Conservation (phyloP, 1,284 basidiomycete genomes). For the Trichosporon inkin region DNA sequence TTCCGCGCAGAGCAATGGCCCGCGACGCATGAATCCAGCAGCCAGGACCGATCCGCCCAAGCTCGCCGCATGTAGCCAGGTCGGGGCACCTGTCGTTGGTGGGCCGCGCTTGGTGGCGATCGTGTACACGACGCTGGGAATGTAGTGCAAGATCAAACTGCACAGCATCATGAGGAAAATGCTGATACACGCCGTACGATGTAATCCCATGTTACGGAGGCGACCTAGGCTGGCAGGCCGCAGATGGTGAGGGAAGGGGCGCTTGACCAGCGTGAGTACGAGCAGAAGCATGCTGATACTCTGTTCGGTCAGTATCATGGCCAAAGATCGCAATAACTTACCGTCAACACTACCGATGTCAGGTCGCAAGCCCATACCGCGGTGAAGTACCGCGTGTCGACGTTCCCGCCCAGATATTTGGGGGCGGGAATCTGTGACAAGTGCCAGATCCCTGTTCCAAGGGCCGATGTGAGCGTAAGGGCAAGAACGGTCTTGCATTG, state of each 20-base stretch:
- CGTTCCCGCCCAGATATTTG: neutral
- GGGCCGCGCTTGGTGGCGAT: slow-evolving; percentile 21
- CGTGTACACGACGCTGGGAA: slow-evolving; percentile 35
- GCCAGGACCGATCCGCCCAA: slow-evolving; percentile 1
- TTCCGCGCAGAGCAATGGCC: slow-evolving; percentile 35
- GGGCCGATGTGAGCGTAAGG: neutral
- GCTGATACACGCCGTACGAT: slow-evolving; percentile 10
- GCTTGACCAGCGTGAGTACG: slow-evolving; percentile 27
- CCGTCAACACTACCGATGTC: slow-evolving; percentile 5
- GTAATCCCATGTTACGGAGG: slow-evolving; percentile 19
- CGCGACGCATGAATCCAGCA: slow-evolving; percentile 39
- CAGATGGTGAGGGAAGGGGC: slow-evolving; percentile 27
- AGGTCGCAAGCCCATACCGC: neutral
- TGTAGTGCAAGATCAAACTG: slow-evolving; percentile 18
- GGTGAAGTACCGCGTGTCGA: neutral
- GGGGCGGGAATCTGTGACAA: neutral
- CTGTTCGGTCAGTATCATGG: neutral
- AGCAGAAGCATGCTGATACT: slow-evolving; percentile 11
- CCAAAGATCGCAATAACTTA: neutral
- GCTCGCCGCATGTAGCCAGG: slow-evolving; percentile 8
- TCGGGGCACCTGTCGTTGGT: neutral
- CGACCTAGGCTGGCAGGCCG: slow-evolving; percentile 19
- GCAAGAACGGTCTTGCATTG: slow-evolving; percentile 7
- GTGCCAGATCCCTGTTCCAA: slow-evolving; percentile 1
- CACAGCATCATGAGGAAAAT: slow-evolving; percentile 15